These are phyloP conservation scores for Papiliotrema terrestris DNA, from an alignment of 1,284 basidiomycete genomes.

Conservation along the genomic window DNA sequence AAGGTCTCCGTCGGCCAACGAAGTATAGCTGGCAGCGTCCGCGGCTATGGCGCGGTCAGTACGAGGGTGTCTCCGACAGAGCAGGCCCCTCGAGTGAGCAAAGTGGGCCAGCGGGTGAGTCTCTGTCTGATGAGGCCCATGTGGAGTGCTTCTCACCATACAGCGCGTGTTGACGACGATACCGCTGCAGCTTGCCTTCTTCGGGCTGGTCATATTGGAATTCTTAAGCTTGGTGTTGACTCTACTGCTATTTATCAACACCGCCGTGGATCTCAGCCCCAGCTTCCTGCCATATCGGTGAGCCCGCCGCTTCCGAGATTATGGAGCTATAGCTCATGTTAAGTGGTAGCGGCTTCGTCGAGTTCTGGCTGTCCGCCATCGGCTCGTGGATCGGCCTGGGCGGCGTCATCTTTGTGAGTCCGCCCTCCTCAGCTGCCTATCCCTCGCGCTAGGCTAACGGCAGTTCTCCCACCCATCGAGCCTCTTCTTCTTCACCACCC, in stretches of 20 bases:
- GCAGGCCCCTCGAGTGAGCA: slow-evolving; percentile 34
- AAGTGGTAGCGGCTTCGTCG: slow-evolving; percentile 39
- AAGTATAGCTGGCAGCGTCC: slow-evolving; percentile 27
- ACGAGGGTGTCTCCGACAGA: slow-evolving; percentile 24
- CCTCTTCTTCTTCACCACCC: slow-evolving; percentile 40
- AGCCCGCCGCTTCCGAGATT: background rate
- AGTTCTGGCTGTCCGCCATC: slow-evolving; percentile 39
- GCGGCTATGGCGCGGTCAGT: slow-evolving; percentile 25
- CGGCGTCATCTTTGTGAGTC: slow-evolving; percentile 36
- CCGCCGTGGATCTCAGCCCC: slow-evolving; percentile 27
- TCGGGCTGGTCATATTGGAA: slow-evolving; percentile 18
- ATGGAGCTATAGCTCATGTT: slow-evolving; percentile 9
- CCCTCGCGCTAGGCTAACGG: background rate
- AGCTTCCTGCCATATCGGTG: slow-evolving; percentile 26
- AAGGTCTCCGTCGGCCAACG: slow-evolving; percentile 27
- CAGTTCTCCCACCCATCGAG: slow-evolving; percentile 43
- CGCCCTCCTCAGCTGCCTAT: background rate
- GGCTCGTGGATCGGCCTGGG: slow-evolving; percentile 41
- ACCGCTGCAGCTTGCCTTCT: slow-evolving; percentile 33
- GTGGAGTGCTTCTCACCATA: background rate
- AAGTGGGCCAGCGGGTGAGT: slow-evolving; percentile 35
- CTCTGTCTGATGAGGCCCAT: background rate
- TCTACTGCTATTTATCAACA: slow-evolving; percentile 35
- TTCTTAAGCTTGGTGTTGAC: slow-evolving; percentile 28
- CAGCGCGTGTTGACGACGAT: slow-evolving; percentile 38